A percentile compares a stretch with the other conserved stretches of the same genome.
Conservation (phyloP, 2,329 filamentous ascomycete genomes). For the Truncatella angustata region DNA sequence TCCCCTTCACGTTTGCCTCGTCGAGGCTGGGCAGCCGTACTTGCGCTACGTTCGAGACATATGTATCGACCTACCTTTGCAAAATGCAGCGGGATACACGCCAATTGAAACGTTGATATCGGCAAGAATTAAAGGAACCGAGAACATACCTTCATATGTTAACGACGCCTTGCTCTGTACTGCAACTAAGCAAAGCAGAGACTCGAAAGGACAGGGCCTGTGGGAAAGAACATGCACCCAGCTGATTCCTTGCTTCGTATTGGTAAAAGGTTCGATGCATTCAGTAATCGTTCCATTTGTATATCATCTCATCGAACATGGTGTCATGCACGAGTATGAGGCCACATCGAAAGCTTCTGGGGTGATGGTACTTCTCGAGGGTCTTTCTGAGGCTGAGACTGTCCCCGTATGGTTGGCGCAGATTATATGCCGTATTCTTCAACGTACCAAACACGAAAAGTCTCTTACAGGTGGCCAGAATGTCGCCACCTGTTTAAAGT, state of each 20-base stretch:
- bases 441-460: background rate
- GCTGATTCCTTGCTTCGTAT: background rate
- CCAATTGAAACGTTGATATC: background rate
- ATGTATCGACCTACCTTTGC: background rate
- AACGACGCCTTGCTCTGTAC: background rate
- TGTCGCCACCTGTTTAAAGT: background rate
- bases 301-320: background rate
- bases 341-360: background rate
- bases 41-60: background rate
- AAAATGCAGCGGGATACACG: background rate
- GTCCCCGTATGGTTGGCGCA: background rate
- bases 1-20: background rate
- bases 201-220: background rate
- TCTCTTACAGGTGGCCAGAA: background rate
- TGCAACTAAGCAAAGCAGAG: background rate
- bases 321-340: slow-evolving; percentile 1
- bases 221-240: background rate
- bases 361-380: background rate
- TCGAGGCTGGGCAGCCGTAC: background rate
- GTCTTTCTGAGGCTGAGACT: background rate
- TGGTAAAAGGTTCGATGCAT: background rate
- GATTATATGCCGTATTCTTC: background rate
- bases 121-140: background rate
- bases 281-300: background rate
- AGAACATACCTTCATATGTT: background rate